Evolutionary conservation across 768 basidiomycete species (phyloP).

Genomic region (Leccinum obscurum): DNA sequence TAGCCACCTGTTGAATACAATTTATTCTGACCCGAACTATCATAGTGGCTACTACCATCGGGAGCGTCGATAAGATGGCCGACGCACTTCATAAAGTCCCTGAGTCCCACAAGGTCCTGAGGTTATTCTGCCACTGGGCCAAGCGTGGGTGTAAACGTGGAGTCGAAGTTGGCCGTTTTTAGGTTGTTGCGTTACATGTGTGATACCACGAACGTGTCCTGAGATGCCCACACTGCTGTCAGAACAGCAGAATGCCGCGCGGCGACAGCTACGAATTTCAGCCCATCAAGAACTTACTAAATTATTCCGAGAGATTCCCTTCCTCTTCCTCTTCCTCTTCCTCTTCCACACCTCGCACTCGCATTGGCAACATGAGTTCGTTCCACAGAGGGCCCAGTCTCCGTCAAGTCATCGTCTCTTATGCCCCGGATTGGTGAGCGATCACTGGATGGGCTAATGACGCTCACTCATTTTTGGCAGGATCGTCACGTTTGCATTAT

Average conservation of each 20-base stretch:
- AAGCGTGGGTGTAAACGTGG: too few relatives aligned
- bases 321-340: constrained; percentile 1
- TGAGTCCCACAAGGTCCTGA: too few relatives aligned
- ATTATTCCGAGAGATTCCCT: too few relatives aligned
- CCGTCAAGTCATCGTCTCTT: constrained; percentile 41
- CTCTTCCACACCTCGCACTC: neutral
- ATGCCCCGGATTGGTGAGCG: constrained; percentile 74
- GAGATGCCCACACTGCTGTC: neutral
- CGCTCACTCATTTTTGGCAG: constrained; percentile 37
- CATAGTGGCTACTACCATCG: too few relatives aligned
- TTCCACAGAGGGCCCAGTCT: constrained; percentile 19
- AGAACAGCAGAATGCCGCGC: neutral
- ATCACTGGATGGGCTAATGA: neutral
- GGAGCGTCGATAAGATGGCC: too few relatives aligned
- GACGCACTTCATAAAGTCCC: too few relatives aligned
- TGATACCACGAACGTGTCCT: neutral
- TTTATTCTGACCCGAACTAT: too few relatives aligned
- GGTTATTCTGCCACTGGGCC: too few relatives aligned
- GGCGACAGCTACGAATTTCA: neutral
- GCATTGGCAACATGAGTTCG: constrained; percentile 7
- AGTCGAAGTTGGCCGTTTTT: too few relatives aligned
- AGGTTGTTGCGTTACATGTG: too few relatives aligned
- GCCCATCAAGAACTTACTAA: neutral
- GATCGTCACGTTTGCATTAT: constrained; percentile 61
- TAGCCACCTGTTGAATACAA: too few relatives aligned